Conservation (phyloP, 2,329 filamentous ascomycete species). For the Pseudonectria foliicola region DNA sequence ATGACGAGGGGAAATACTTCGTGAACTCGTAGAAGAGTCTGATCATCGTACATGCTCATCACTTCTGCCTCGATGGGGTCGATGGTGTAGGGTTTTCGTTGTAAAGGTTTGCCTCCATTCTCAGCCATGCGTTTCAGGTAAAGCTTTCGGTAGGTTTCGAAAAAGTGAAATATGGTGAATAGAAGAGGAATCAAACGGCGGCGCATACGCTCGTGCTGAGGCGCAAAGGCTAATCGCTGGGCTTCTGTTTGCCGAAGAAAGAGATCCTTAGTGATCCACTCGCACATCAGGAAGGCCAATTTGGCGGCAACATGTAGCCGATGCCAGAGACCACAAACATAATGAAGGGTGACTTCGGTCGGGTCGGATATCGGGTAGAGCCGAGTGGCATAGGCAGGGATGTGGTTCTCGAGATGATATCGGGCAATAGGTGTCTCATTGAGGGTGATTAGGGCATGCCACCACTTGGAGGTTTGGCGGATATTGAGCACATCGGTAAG, state of each 20-base stretch:
- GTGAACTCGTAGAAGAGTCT: constrained; percentile 55
- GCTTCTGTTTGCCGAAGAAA: constrained; percentile 51
- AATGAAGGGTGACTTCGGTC: constrained; percentile 47
- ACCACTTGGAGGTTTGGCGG: constrained; percentile 50
- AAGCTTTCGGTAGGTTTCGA: constrained; percentile 55
- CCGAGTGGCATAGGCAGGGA: constrained; percentile 53
- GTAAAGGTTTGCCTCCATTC: constrained; percentile 44
- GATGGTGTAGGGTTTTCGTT: constrained; percentile 46
- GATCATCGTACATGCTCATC: constrained; percentile 58
- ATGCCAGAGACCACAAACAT: constrained; percentile 59
- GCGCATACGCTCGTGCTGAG: constrained; percentile 57
- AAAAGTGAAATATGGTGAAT: constrained; percentile 62
- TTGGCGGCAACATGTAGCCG: constrained; percentile 58
- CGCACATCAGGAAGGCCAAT: constrained; percentile 53
- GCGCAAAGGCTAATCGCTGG: constrained; percentile 50
- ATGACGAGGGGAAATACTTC: constrained; percentile 58
- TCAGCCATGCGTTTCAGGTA: constrained; percentile 50
- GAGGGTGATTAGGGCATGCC: constrained; percentile 51
- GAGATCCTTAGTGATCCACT: constrained; percentile 59
- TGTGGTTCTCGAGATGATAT: constrained; percentile 51
- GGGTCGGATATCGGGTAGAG: constrained; percentile 49
- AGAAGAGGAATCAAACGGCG: constrained; percentile 55
- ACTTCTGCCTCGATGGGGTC: constrained; percentile 57
- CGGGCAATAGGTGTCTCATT: constrained; percentile 57
- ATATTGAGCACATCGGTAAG: constrained; percentile 54